Percentiles rank a stretch among this genome's conserved stretches.
Conservation (phyloP, 495 filamentous ascomycete genomes). For the Neurospora sublineolata region DNA sequence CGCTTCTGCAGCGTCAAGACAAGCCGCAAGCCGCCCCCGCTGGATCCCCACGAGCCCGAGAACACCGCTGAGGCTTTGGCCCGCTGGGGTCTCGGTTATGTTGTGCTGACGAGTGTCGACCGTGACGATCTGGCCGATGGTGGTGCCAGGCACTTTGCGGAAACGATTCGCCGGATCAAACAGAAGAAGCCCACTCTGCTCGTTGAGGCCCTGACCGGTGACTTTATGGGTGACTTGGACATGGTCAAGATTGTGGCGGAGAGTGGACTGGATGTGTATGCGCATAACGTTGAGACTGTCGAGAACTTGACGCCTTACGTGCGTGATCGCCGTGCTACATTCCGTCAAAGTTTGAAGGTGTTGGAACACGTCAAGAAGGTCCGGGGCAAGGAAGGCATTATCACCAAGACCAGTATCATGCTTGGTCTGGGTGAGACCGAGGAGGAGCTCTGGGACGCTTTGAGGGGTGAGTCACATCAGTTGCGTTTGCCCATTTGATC, state of each 20-base stretch:
- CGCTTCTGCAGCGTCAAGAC: slow-evolving; percentile 97
- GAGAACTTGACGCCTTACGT: slow-evolving; percentile 83
- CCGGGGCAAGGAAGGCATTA: slow-evolving; percentile 49
- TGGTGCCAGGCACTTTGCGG: slow-evolving; percentile 81
- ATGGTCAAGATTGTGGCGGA: slow-evolving; percentile 71
- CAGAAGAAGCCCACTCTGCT: slow-evolving; percentile 71
- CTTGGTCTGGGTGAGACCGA: slow-evolving; percentile 88
- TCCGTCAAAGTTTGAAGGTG: slow-evolving; percentile 73
- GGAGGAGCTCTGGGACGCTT: slow-evolving; percentile 69
- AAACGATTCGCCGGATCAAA: slow-evolving; percentile 92
- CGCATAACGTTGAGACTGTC: slow-evolving; percentile 93
- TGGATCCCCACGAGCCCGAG: slow-evolving; percentile 94
- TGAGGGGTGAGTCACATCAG: slow-evolving; percentile 44
- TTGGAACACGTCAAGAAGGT: slow-evolving; percentile 71
- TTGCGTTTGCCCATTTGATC: background rate
- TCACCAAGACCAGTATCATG: slow-evolving; percentile 98
- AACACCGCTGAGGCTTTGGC: slow-evolving; percentile 88
- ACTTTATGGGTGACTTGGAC: slow-evolving; percentile 72
- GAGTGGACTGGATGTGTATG: slow-evolving; percentile 90
- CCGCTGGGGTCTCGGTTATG: slow-evolving; percentile 90
- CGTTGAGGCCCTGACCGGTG: slow-evolving; percentile 92
- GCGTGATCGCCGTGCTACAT: slow-evolving; percentile 80
- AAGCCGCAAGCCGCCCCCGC: slow-evolving; percentile 57
- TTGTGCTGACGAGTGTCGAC: slow-evolving; percentile 87
- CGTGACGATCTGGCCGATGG: slow-evolving; percentile 86